phyloP scores from a whole-genome alignment of 192 early-diverging fungal species.

The Mortierella alpina region DNA sequence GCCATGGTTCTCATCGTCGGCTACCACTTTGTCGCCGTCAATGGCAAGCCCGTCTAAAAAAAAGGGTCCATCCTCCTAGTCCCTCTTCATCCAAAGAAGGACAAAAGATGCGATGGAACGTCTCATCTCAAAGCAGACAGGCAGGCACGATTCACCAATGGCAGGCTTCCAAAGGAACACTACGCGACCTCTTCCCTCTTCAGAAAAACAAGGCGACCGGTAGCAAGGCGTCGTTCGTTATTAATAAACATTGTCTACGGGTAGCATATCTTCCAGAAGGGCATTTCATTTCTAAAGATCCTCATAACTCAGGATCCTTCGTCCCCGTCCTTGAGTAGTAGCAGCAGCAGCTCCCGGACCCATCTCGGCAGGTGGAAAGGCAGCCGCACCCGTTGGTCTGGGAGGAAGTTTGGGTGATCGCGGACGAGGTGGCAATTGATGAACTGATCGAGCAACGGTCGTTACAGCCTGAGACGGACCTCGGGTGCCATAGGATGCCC shows the following conservation, averaged over 20 bases:
- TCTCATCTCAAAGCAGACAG: no score
- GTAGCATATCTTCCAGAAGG: neutral
- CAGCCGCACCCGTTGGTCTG: slow-evolving; percentile 20
- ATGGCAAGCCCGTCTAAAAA: slow-evolving; percentile 34
- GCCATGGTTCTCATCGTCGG: slow-evolving; percentile 50
- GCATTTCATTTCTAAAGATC: slow-evolving; percentile 25
- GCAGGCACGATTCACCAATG: no score
- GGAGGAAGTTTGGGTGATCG: slow-evolving; percentile 42
- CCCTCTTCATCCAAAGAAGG: neutral
- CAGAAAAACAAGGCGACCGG: neutral
- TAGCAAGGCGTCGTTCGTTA: neutral
- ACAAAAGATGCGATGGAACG: neutral
- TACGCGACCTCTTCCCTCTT: no score
- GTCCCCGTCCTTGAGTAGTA: slow-evolving; percentile 31
- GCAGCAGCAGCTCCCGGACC: slow-evolving; percentile 40
- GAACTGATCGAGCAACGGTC: slow-evolving; percentile 7
- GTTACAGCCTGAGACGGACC: neutral
- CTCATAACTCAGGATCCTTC: slow-evolving; percentile 46
- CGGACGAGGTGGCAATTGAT: slow-evolving; percentile 38
- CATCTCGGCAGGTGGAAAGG: slow-evolving; percentile 24
- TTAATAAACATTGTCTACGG: neutral
- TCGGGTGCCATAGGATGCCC: neutral
- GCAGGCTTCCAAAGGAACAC: no score
- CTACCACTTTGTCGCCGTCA: slow-evolving; percentile 47
- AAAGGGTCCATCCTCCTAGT: neutral